phyloP scores from a whole-genome alignment of 331 rosid species.

The Telfairia occidentalis region DNA sequence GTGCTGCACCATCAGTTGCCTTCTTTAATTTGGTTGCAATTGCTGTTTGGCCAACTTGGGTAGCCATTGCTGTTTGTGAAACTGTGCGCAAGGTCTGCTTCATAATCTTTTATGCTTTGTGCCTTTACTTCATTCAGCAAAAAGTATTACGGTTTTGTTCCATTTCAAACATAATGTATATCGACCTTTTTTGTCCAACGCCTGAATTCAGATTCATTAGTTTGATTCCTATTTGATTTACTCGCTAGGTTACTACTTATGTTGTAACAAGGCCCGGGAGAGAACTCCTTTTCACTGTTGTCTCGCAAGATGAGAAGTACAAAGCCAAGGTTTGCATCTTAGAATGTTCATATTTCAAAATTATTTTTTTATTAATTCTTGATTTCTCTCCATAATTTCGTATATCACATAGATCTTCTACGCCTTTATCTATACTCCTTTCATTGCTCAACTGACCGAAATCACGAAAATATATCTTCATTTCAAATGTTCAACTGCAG shows the following conservation, averaged over 20 bases:
- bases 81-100: slow-evolving; percentile 65
- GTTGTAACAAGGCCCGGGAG: slow-evolving; percentile 94
- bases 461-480: not conserved
- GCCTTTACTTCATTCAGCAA: slow-evolving; percentile 2
- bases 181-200: not conserved
- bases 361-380: not conserved
- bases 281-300: slow-evolving; percentile 88
- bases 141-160: not conserved
- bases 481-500: slow-evolving; percentile 26
- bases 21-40: slow-evolving; percentile 61
- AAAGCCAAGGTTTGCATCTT: slow-evolving; percentile 57
- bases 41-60: slow-evolving; percentile 88
- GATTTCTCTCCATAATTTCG: not conserved
- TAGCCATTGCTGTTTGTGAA: slow-evolving; percentile 63
- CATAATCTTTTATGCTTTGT: not conserved
- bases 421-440: not conserved
- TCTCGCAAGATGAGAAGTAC: slow-evolving; percentile 90
- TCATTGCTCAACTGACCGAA: not conserved
- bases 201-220: not conserved
- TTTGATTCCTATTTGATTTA: slow-evolving; percentile 13
- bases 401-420: not conserved
- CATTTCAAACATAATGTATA: not conserved
- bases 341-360: not conserved
- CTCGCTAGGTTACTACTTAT: slow-evolving; percentile 68
- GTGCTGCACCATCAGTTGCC: slow-evolving; percentile 72